Evolutionary conservation across 768 basidiomycete species (phyloP).

Genomic region (Russula earlei): DNA sequence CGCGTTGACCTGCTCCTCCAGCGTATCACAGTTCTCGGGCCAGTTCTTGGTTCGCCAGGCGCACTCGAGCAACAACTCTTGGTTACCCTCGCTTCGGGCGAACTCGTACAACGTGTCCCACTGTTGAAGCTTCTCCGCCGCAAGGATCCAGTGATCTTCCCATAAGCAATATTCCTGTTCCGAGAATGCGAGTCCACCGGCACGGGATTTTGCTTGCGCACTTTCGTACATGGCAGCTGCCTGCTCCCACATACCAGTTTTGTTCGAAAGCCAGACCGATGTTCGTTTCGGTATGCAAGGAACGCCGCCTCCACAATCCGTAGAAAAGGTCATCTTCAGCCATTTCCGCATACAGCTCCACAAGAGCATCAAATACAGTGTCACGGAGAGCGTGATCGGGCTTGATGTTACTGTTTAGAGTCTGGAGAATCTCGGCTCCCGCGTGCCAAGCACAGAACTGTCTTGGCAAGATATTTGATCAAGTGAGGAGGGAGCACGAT

Average conservation of each 20-base stretch:
- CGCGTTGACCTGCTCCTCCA: conserved; percentile 74
- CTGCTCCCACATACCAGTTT: conserved; percentile 93
- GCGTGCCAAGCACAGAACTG: conserved; percentile 95
- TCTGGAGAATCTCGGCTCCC: conserved; percentile 74
- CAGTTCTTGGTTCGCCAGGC: conserved; percentile 94
- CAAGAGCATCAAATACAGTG: conserved; percentile 79
- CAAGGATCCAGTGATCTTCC: conserved; percentile 99
- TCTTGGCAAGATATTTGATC: conserved; percentile 92
- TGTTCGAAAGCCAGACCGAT: conserved; percentile 85
- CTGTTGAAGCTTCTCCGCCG: conserved; percentile 92
- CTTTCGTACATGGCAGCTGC: conserved; percentile 81
- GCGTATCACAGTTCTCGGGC: conserved; percentile 63
- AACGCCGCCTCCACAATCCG: conserved; percentile 87
- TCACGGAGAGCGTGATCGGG: conserved; percentile 76
- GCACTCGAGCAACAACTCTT: conserved; percentile 88
- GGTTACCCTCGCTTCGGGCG: conserved; percentile 78
- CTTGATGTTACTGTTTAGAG: conserved; percentile 68
- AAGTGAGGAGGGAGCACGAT: conserved; percentile 91
- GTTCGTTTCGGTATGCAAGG: conserved; percentile 85
- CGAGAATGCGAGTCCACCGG: conserved; percentile 77
- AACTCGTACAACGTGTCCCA: conserved; percentile 95
- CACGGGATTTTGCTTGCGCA: conserved; percentile 78
- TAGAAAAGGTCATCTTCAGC: conserved; percentile 97
- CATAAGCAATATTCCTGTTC: conserved; percentile 95
- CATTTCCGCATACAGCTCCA: conserved; percentile 92